Evolutionary conservation across 306 rosid species (phyloP), one percentile per base, ranked within the genome.

Genomic region (Prunus mongolica): DNA sequence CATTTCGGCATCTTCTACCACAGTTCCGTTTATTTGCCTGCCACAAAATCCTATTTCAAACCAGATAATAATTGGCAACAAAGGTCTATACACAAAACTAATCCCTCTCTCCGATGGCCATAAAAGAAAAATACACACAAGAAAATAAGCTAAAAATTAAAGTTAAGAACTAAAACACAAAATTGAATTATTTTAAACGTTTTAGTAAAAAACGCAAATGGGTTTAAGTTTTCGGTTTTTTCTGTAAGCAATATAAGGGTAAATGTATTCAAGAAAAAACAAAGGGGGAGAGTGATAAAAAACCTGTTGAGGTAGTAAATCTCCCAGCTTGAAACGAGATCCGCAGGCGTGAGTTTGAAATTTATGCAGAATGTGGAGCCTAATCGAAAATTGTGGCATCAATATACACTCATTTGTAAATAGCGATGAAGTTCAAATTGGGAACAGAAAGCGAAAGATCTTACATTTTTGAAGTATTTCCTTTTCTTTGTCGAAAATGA

Each of bases 281-380:
- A n/a, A 25, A 57, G 51, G 50, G 74, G 66, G 65, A 41, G 47
- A 63, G 25, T 38, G 44, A 38, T 7, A 38, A 54, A 58, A 69
- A 22, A 95, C 97, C 99, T 92, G 83, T 95, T 95, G 74, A 92
- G 99, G 78, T 92, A 92, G 86, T 95, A 88, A 71, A 84, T 83
- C 78, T 90, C 98, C 98, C 98, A 95, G 81, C 88, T 85, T 20
- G 97, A 92, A 75, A 90, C 92, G 61, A 95, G 84, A 74, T 92
- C 97, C 4, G 92, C 84, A 81, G 97, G 90, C 74, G 73, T 88
- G 65, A 95, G 89, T 73, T 74, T 82, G 87, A 88, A 92, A 83
- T 89, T 90, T 78, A 83, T 80, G 87, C 97, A 88, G 74, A 90
- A 88, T 12, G 97, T 19, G 38, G 84, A 82, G 81, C 97, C 99